Percentiles rank a stretch among this genome's conserved stretches.
phyloP scores from a whole-genome alignment of 257 asterid species.

The Salvia rosmarinus region DNA sequence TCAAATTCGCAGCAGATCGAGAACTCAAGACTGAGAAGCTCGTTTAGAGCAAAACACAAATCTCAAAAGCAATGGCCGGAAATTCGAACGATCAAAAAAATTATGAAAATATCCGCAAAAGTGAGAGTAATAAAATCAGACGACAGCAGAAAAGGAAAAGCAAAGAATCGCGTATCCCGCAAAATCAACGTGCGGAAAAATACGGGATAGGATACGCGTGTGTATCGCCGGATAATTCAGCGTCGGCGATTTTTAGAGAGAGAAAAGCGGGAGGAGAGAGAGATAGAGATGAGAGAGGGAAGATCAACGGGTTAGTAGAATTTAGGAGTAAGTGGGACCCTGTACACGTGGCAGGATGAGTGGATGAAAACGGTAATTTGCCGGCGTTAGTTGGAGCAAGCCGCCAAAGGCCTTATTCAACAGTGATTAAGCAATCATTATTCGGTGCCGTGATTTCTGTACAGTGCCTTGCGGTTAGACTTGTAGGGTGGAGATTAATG shows the following conservation, averaged over 20 bases:
- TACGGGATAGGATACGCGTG: not conserved
- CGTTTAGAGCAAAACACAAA: conserved; percentile 14
- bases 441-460: conserved; percentile 40
- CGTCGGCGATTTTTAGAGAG: conserved; percentile 47
- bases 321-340: conserved; percentile 42
- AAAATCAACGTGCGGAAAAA: not conserved
- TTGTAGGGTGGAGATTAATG: not conserved
- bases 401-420: conserved; percentile 26
- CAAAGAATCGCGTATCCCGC: not conserved
- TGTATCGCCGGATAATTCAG: conserved; percentile 52
- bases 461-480: conserved; percentile 36
- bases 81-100: conserved; percentile 47
- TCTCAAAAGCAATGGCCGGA: conserved; percentile 42
- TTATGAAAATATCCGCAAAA: conserved; percentile 37
- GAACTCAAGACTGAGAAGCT: conserved; percentile 17
- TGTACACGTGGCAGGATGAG: conserved; percentile 47
- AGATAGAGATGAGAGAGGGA: not conserved
- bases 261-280: not conserved
- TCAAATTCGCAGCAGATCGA: conserved; percentile 27
- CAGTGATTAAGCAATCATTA: conserved; percentile 42
- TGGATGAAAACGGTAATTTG: conserved; percentile 30
- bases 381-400: conserved; percentile 43
- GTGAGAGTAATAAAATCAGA: conserved; percentile 21
- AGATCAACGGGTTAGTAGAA: conserved; percentile 12
- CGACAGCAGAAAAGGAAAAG: not conserved